Conservation (phyloP, 2,329 filamentous ascomycete species). For the Aspergillus sp. region DNA sequence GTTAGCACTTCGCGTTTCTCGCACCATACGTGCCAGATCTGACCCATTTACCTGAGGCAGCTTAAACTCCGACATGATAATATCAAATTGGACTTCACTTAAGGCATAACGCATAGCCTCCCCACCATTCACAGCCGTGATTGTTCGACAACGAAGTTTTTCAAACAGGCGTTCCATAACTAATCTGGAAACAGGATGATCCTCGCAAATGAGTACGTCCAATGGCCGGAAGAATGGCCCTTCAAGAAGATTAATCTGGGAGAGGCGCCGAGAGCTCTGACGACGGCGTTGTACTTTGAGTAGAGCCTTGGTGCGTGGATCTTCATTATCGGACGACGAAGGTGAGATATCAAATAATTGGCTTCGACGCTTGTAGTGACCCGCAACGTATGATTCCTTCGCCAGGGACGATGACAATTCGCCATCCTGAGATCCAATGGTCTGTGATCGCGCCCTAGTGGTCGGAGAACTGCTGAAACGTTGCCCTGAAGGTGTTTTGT, state of each 20-base stretch:
- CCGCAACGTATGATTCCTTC: conserved; percentile 57
- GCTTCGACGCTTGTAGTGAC: conserved; percentile 83
- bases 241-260: conserved; percentile 80
- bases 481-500: conserved; percentile 58
- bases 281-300: conserved; percentile 87
- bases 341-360: conserved; percentile 96
- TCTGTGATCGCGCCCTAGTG: conserved; percentile 77
- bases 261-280: conserved; percentile 92
- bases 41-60: conserved; percentile 91
- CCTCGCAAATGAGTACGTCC: conserved; percentile 94
- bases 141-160: conserved; percentile 89
- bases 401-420: conserved; percentile 64
- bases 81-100: conserved; percentile 97
- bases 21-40: conserved; percentile 95
- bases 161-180: conserved; percentile 99
- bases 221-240: conserved; percentile 83
- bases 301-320: conserved; percentile 82
- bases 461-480: conserved; percentile 61
- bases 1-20: conserved; percentile 93
- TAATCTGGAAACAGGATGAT: conserved; percentile 92
- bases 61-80: conserved; percentile 97
- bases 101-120: conserved; percentile 92
- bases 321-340: conserved; percentile 95
- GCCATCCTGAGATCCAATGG: conserved; percentile 88
- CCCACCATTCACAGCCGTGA: conserved; percentile 82